Evolutionary conservation across 2,329 filamentous ascomycete species (phyloP), one percentile per base, ranked within the genome.

Genomic region (Aureobasidium sp.): DNA sequence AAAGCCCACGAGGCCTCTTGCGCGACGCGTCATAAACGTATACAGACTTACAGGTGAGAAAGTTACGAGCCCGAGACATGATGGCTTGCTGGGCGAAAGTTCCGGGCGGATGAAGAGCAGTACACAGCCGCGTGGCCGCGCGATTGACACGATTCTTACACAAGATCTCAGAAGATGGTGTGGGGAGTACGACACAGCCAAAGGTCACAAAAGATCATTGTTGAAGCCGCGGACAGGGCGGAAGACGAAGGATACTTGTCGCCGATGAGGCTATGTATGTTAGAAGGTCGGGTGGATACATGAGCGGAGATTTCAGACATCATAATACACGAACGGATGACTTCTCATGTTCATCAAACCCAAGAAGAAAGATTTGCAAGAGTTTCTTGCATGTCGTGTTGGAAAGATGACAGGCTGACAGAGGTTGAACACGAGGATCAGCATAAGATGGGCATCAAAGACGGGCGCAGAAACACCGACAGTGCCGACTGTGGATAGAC

Each of bases 71-170:
- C 45, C 24, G 22, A 49, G 45, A 37, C 45, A 47, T 6, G 17
- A 17, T n/a, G n/a, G 10, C n/a, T 11, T 17, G 24, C 34, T 38
- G 8, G 42, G 42, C 42, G 12, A 35, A 22, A 6, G 17, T 24
- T 24, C 29, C 19, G 21, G 30, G 42, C 21, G n/a, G 29, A 10
- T 38, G 16, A 22, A 4, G n/a, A n/a, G n/a, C n/a, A n/a, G n/a
- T n/a, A 29, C 45, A 49, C 45, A 49, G 45, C 32, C 45, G 45
- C 45, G 45, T 49, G 45, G 45, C 45, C 8, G 45, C 10, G 32
- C 29, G 42, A 35, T 47, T 47, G 42, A 35, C 42, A 25, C n/a
- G 24, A 11, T 38, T 48, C 44, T 48, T 29, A 49, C 34, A 38
- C 45, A 37, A 34, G 45, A 49, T 38, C 24, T 38, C 22, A 49